Evolutionary conservation across 805 yeast species (phyloP).

Genomic region (Candida mattraensis): DNA sequence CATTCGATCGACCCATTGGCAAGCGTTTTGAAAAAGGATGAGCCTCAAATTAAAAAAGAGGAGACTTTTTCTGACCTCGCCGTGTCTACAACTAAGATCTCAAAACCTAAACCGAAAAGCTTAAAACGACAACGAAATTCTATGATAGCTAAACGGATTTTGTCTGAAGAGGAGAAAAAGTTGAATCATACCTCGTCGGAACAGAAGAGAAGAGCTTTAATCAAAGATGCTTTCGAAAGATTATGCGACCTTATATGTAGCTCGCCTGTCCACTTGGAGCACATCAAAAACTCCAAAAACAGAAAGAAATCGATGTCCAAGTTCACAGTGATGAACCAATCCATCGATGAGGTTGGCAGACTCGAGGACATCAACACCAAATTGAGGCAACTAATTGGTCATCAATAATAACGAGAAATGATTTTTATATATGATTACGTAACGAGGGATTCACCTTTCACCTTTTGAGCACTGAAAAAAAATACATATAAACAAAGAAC

Average conservation of each 20-base stretch:
- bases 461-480: too few species aligned
- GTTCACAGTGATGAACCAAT: slow-evolving; percentile 29
- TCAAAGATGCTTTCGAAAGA: slow-evolving; percentile 38
- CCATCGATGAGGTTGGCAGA: slow-evolving; percentile 32
- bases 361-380: slow-evolving; percentile 22
- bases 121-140: slow-evolving; percentile 3
- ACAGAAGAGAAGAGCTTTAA: slow-evolving; percentile 38
- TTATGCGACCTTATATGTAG: slow-evolving; percentile 30
- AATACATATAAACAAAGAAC: too few species aligned
- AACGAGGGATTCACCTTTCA: too few species aligned
- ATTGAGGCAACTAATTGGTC: slow-evolving; percentile 12
- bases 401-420: slow-evolving; percentile 6
- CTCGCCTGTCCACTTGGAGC: slow-evolving; percentile 15
- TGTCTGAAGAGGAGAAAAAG: slow-evolving; percentile 37
- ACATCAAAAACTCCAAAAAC: slow-evolving; percentile 10
- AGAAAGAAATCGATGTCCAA: slow-evolving; percentile 28
- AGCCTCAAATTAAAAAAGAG: neutral
- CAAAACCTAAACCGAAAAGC: slow-evolving; percentile 3
- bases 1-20: slow-evolving; percentile 33
- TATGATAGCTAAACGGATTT: slow-evolving; percentile 6
- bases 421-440: too few species aligned
- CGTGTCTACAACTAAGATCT: neutral
- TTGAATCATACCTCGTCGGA: slow-evolving; percentile 40
- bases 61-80: neutral
- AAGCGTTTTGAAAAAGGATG: neutral